A percentile compares a stretch with the other conserved stretches of the same genome.
Conservation (phyloP, 441 rosid species). For the Omphalea diandra region DNA sequence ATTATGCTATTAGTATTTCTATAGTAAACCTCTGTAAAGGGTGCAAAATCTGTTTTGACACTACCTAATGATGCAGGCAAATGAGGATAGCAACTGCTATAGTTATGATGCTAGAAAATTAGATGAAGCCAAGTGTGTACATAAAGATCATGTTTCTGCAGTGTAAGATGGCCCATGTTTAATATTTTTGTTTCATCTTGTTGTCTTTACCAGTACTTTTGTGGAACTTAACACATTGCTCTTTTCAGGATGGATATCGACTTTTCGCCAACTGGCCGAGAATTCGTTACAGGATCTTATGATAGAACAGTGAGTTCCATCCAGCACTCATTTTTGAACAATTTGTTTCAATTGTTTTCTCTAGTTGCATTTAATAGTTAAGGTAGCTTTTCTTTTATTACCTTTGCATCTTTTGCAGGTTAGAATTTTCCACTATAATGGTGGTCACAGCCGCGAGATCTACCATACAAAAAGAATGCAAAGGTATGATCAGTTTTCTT, state of each 20-base stretch:
- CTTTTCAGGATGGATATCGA: constrained; percentile 89
- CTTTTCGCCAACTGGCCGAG: constrained; percentile 97
- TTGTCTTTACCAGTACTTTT: not conserved
- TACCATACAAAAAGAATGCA: constrained; percentile 99
- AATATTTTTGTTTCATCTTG: not conserved
- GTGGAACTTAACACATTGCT: not conserved
- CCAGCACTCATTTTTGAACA: constrained; percentile 10
- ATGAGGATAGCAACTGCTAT: constrained; percentile 94
- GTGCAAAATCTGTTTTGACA: not conserved
- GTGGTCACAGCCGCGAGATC: constrained; percentile 90
- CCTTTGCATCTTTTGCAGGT: constrained; percentile 39
- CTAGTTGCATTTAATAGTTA: not conserved
- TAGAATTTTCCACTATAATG: constrained; percentile 83
- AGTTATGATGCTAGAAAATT: constrained; percentile 87
- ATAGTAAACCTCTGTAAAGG: not conserved
- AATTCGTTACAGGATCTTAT: constrained; percentile 95
- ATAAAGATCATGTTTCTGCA: constrained; percentile 97
- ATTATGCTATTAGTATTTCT: not conserved
- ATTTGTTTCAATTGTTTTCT: not conserved
- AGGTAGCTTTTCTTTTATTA: constrained; percentile 14
- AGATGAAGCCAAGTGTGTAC: constrained; percentile 89
- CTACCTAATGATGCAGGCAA: constrained; percentile 59
- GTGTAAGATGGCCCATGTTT: constrained; percentile 58
- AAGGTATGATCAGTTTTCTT: constrained; percentile 47
- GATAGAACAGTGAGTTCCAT: constrained; percentile 74